A percentile compares a stretch with the other conserved stretches of the same genome.
These are phyloP conservation scores for Filobasidium wieringae DNA, from an alignment of 768 basidiomycete genomes.

Conservation along the genomic window DNA sequence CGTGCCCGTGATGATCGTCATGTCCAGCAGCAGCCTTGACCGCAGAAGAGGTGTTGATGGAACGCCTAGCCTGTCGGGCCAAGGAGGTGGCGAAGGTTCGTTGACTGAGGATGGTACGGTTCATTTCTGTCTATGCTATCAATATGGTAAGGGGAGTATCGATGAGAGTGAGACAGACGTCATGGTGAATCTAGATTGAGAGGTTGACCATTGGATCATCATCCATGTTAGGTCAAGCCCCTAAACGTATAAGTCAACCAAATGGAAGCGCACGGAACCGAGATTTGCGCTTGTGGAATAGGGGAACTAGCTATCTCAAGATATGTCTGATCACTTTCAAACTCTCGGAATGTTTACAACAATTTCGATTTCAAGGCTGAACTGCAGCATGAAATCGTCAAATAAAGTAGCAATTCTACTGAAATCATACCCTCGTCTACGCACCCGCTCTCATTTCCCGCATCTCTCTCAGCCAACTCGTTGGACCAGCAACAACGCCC, in stretches of 20 bases:
- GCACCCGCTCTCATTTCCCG: not conserved
- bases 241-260: too few relatives aligned
- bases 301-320: too few relatives aligned
- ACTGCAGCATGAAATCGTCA: too few relatives aligned
- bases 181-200: not conserved
- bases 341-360: too few relatives aligned
- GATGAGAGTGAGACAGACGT: not conserved
- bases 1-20: constrained; percentile 7
- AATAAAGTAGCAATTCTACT: too few relatives aligned
- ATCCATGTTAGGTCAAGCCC: too few relatives aligned
- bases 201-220: too few relatives aligned
- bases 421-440: not conserved
- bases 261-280: too few relatives aligned
- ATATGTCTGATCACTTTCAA: too few relatives aligned
- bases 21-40: constrained; percentile 5
- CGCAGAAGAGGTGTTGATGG: not conserved
- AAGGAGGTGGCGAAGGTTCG: not conserved
- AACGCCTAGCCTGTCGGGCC: not conserved
- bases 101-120: not conserved
- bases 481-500: not conserved
- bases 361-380: too few relatives aligned
- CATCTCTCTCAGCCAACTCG: not conserved
- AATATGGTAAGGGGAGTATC: not conserved
- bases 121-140: not conserved
- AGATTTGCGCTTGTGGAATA: too few relatives aligned